Percentiles rank a stretch among this genome's conserved stretches.
Evolutionary conservation across 2,329 filamentous ascomycete species (phyloP).

Genomic region (Colletotrichum magnum): DNA sequence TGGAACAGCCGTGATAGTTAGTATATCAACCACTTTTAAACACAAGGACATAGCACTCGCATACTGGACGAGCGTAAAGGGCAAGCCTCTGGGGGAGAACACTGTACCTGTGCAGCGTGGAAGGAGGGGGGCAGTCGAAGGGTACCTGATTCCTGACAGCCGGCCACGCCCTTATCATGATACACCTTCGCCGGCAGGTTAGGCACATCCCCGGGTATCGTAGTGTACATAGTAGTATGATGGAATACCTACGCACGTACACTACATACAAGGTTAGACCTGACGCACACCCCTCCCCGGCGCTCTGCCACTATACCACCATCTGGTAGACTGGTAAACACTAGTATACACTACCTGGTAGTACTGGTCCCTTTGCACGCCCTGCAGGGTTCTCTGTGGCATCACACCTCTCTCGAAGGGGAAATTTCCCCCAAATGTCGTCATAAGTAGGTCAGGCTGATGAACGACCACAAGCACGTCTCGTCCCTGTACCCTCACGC

Average conservation of each 20-base stretch:
- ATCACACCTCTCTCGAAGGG: slow-evolving; percentile 15
- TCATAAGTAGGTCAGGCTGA: slow-evolving; percentile 36
- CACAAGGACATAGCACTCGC: too few relatives aligned
- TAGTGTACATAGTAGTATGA: too few relatives aligned
- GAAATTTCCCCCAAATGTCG: slow-evolving; percentile 34
- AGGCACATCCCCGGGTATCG: background rate
- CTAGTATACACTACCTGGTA: background rate
- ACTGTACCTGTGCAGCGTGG: background rate
- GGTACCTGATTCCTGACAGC: background rate
- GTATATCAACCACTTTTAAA: too few relatives aligned
- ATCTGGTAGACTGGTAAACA: too few relatives aligned
- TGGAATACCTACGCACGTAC: too few relatives aligned
- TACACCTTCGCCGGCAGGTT: too few relatives aligned
- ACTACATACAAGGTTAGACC: background rate
- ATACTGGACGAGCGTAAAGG: background rate
- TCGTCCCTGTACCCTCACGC: background rate
- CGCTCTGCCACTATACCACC: background rate
- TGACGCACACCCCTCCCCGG: slow-evolving; percentile 16
- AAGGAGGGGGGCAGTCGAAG: background rate
- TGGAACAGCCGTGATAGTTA: too few relatives aligned
- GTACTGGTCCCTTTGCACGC: slow-evolving; percentile 14
- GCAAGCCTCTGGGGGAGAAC: background rate
- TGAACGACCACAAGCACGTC: background rate
- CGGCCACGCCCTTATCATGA: too few relatives aligned
- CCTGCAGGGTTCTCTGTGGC: slow-evolving; percentile 30